Conservation (phyloP, 805 yeast genomes). For the Myxozyma udenii region DNA sequence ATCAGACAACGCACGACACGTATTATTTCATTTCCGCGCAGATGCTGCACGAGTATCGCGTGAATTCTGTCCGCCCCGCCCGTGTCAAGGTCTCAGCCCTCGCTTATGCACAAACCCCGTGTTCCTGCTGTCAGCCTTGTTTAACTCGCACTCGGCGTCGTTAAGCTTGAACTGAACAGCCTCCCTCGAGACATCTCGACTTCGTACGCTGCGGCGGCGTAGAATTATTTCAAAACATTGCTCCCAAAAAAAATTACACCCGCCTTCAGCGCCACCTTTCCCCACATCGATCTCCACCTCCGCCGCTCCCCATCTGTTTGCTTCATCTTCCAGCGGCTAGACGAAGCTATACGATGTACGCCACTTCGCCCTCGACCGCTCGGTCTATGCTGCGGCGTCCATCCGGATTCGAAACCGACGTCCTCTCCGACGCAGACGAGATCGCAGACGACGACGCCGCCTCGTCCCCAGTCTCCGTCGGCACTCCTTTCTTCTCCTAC, state of each 20-base stretch:
- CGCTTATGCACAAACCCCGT: too few relatives aligned
- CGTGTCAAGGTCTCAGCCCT: too few relatives aligned
- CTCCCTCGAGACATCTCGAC: not conserved
- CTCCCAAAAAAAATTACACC: not conserved
- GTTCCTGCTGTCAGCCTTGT: too few relatives aligned
- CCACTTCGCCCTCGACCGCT: not conserved
- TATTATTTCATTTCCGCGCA: too few relatives aligned
- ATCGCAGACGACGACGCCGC: slow-evolving; percentile 5
- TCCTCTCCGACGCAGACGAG: not conserved
- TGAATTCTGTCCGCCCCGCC: not conserved
- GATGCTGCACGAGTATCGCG: too few relatives aligned
- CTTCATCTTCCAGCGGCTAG: too few relatives aligned
- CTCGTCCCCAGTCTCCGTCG: slow-evolving; percentile 2
- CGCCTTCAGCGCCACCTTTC: not conserved
- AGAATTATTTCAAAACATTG: not conserved
- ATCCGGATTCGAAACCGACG: not conserved
- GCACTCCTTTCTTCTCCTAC: slow-evolving; percentile 25
- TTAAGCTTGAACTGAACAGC: too few relatives aligned
- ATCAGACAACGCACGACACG: too few relatives aligned
- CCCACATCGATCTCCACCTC: not conserved
- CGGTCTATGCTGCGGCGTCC: not conserved
- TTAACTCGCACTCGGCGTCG: too few relatives aligned
- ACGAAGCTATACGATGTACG: not conserved
- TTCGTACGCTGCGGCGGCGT: not conserved
- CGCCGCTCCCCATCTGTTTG: not conserved